Percentiles rank a stretch among this genome's conserved stretches.
These are phyloP conservation scores for Sarcomyxa edulis DNA, from an alignment of 768 basidiomycete species.

Conservation along the genomic window DNA sequence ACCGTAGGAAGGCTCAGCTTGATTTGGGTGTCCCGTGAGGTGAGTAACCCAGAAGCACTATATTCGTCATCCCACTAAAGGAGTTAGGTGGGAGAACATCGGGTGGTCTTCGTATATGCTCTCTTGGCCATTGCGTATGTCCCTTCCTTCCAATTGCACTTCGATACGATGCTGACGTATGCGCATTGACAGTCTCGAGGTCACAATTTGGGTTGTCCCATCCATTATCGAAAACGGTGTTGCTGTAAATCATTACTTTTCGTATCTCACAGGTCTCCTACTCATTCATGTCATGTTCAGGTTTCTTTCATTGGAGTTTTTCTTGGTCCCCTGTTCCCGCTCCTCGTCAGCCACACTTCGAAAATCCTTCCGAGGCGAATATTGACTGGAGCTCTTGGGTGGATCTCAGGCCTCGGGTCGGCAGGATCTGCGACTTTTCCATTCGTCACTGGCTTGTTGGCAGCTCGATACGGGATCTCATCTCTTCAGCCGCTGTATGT, in stretches of 20 bases:
- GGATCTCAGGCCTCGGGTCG: conserved; percentile 47
- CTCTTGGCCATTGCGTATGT: conserved; percentile 26
- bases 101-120: conserved; percentile 26
- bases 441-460: conserved; percentile 39
- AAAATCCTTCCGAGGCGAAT: conserved; percentile 31
- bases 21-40: conserved; percentile 41
- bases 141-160: neutral
- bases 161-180: conserved; percentile 16
- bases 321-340: conserved; percentile 52
- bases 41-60: conserved; percentile 8
- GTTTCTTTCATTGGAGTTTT: conserved; percentile 44
- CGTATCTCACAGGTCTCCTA: neutral
- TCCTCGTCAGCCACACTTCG: conserved; percentile 33
- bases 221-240: conserved; percentile 42
- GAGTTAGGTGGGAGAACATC: conserved; percentile 25
- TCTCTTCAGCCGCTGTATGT: conserved; percentile 45
- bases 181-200: conserved; percentile 43
- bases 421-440: conserved; percentile 47
- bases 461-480: conserved; percentile 35
- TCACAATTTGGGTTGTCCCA: too few relatives aligned
- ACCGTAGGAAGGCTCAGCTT: conserved; percentile 49
- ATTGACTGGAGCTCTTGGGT: conserved; percentile 36
- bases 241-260: conserved; percentile 17
- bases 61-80: neutral
- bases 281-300: conserved; percentile 8